These are phyloP conservation scores for Barnettozyma salicaria DNA, from an alignment of 805 yeast species.

Conservation along the genomic window DNA sequence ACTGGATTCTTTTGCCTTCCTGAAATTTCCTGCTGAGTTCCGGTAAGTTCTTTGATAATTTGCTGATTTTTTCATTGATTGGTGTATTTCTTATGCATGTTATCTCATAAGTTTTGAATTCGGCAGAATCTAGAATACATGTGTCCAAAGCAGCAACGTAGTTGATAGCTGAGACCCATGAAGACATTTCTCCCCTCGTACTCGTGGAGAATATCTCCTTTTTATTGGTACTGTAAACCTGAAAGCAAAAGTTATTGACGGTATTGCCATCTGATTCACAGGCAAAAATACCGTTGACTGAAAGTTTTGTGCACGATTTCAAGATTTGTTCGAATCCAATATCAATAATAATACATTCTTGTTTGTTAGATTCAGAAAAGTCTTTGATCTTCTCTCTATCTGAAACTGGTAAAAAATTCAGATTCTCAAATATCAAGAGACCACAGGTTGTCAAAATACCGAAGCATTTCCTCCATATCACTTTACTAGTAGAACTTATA, in stretches of 20 bases:
- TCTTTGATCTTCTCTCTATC: conserved; percentile 25
- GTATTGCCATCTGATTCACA: conserved; percentile 19
- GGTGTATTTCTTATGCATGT: conserved; percentile 23
- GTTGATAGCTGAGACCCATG: conserved; percentile 56
- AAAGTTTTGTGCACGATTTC: conserved; percentile 28
- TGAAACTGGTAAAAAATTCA: conserved; percentile 27
- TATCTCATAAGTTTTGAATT: conserved; percentile 18
- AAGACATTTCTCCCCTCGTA: conserved; percentile 40
- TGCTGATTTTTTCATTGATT: conserved; percentile 30
- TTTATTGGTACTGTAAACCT: conserved; percentile 36
- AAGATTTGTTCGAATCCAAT: conserved; percentile 19
- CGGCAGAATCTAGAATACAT: conserved; percentile 25
- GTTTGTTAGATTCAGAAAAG: conserved; percentile 15
- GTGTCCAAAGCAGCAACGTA: conserved; percentile 43
- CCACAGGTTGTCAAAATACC: conserved; percentile 48
- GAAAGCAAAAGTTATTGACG: conserved; percentile 24
- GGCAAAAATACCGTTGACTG: conserved; percentile 39
- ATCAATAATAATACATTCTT: conserved; percentile 30
- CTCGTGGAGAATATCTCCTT: conserved; percentile 38
- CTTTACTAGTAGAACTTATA: conserved; percentile 24
- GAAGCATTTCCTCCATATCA: conserved; percentile 39
- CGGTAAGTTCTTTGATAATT: conserved; percentile 31
- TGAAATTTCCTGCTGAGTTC: conserved; percentile 32
- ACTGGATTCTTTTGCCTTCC: conserved; percentile 31
- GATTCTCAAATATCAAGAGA: conserved; percentile 38